phyloP scores from a whole-genome alignment of 768 basidiomycete species.

The Ephemerocybe angulata region DNA sequence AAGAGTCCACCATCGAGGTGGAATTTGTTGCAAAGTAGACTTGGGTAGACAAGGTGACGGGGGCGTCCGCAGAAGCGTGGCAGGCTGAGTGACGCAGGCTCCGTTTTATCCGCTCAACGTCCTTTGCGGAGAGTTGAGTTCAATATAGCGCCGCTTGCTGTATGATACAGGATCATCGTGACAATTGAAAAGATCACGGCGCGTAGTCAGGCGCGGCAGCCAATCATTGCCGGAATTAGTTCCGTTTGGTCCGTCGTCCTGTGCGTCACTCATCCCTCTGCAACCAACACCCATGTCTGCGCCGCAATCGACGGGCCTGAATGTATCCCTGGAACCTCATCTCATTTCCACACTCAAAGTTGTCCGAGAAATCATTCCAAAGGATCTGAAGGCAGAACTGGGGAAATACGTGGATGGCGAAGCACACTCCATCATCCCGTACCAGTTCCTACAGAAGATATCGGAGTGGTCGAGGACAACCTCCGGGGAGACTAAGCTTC shows the following conservation, averaged over 20 bases:
- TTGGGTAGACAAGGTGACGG: neutral
- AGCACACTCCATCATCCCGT: conserved; percentile 51
- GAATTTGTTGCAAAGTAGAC: neutral
- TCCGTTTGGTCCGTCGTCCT: conserved; percentile 4
- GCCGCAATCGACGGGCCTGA: conserved; percentile 23
- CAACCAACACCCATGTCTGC: conserved; percentile 15
- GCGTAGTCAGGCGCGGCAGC: neutral
- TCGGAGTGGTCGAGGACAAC: conserved; percentile 68
- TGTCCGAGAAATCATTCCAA: conserved; percentile 45
- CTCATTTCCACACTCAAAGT: conserved; percentile 46
- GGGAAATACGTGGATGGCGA: conserved; percentile 33
- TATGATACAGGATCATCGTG: neutral
- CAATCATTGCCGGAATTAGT: neutral
- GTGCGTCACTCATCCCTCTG: conserved; percentile 10
- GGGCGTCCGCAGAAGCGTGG: neutral
- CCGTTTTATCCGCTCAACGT: conserved; percentile 11
- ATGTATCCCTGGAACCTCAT: conserved; percentile 68
- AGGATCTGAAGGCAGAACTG: conserved; percentile 40
- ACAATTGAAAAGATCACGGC: neutral
- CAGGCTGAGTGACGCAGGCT: conserved; percentile 2
- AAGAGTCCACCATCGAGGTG: conserved; percentile 16
- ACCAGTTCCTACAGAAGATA: conserved; percentile 52
- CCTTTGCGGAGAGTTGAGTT: neutral
- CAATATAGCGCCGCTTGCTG: neutral
- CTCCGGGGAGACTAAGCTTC: conserved; percentile 38